phyloP scores from a whole-genome alignment of 805 yeast genomes.

The Ogataea nonfermentans region DNA sequence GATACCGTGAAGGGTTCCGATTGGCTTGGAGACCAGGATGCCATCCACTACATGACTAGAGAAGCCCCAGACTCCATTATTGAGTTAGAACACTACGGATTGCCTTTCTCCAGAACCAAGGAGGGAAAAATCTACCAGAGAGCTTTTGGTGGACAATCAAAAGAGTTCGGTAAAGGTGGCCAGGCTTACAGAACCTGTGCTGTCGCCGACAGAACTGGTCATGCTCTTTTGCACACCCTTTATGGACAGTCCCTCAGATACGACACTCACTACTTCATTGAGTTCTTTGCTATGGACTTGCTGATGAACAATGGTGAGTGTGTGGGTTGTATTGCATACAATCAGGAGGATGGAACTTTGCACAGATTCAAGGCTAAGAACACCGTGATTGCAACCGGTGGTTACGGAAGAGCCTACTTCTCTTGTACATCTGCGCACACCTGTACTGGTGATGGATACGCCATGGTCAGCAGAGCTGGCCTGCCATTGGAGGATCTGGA shows the following conservation, averaged over 20 bases:
- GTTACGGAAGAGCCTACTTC: conserved; percentile 97
- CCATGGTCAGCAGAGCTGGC: conserved; percentile 98
- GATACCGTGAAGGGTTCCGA: conserved; percentile 99
- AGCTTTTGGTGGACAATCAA: conserved; percentile 98
- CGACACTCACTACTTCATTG: conserved; percentile 97
- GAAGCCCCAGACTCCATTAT: conserved; percentile 96
- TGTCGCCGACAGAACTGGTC: conserved; percentile 99
- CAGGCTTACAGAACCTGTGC: conserved; percentile 99
- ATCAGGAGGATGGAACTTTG: conserved; percentile 97
- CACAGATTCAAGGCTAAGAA: conserved; percentile 97
- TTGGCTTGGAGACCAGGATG: conserved; percentile 99
- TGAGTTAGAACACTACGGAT: conserved; percentile 97
- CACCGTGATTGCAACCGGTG: conserved; percentile 97
- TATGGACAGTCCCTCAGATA: conserved; percentile 96
- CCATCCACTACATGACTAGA: conserved; percentile 97
- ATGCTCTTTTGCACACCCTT: conserved; percentile 90
- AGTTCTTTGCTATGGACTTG: conserved; percentile 92
- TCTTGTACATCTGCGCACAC: conserved; percentile 99
- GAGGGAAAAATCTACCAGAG: conserved; percentile 97
- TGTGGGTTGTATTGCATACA: conserved; percentile 96
- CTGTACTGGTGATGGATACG: conserved; percentile 98
- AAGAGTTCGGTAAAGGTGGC: conserved; percentile 95
- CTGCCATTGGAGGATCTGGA: conserved; percentile 96
- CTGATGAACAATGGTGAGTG: conserved; percentile 94
- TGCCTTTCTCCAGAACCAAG: conserved; percentile 95